A percentile compares a stretch with the other conserved stretches of the same genome.
phyloP scores from a whole-genome alignment of 208 protist species.

The Leishmania martiniquensis region DNA sequence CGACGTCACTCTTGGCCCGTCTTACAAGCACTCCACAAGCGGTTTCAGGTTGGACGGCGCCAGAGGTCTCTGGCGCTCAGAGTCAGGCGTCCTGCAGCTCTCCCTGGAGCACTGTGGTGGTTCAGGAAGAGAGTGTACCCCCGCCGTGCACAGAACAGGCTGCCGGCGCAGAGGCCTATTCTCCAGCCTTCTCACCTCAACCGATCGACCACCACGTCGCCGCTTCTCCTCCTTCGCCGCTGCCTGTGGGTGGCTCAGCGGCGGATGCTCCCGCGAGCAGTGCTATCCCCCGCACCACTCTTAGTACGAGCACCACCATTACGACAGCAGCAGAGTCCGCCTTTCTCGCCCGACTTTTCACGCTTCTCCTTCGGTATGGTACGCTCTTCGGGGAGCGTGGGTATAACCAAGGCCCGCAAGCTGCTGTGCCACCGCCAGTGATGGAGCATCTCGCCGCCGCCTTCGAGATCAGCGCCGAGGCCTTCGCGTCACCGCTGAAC shows the following conservation, averaged over 20 bases:
- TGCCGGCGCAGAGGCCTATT: too few species aligned
- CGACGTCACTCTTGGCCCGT: not conserved
- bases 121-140: not conserved
- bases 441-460: conserved; percentile 41
- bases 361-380: conserved; percentile 61
- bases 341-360: conserved; percentile 55
- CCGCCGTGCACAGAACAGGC: not conserved
- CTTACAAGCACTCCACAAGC: not conserved
- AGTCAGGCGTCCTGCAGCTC: not conserved
- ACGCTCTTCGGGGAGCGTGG: conserved; percentile 55
- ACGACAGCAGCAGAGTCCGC: not conserved
- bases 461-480: conserved; percentile 74
- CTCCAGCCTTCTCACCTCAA: not conserved
- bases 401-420: conserved; percentile 77
- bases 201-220: not conserved
- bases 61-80: not conserved
- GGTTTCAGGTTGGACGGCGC: not conserved
- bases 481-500: conserved; percentile 91
- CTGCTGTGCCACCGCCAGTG: conserved; percentile 57
- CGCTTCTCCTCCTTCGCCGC: not conserved
- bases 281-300: not conserved
- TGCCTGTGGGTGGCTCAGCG: not conserved
- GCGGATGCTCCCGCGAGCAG: not conserved
- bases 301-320: not conserved
- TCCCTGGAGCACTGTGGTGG: conserved; percentile 1